Evolutionary conservation across 2,329 filamentous ascomycete genomes (phyloP).

Genomic region (Fusarium praegraminearum): DNA sequence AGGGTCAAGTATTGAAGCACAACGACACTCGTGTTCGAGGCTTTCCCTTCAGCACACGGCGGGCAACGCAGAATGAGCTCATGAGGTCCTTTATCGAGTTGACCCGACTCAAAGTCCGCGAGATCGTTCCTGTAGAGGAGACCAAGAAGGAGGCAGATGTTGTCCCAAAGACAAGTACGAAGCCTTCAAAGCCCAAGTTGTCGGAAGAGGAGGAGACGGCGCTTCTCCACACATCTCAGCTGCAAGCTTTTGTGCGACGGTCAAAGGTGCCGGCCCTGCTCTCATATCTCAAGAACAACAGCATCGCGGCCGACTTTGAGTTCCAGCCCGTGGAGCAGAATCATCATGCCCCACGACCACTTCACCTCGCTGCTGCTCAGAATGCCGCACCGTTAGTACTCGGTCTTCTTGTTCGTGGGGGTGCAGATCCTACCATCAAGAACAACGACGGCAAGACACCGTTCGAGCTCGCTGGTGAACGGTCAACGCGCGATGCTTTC

Average conservation of each 20-base stretch:
- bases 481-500: constrained; percentile 89
- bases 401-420: constrained; percentile 79
- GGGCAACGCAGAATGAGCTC: constrained; percentile 92
- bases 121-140: constrained; percentile 75
- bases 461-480: constrained; percentile 89
- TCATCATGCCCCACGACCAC: constrained; percentile 82
- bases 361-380: constrained; percentile 87
- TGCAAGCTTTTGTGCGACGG: constrained; percentile 87
- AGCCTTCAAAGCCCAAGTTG: constrained; percentile 71
- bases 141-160: constrained; percentile 57
- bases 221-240: constrained; percentile 85
- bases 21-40: constrained; percentile 85
- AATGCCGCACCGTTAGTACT: constrained; percentile 82
- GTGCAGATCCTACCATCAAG: constrained; percentile 76
- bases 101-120: constrained; percentile 86
- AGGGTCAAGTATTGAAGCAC: constrained; percentile 82
- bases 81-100: constrained; percentile 96
- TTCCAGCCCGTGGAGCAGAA: constrained; percentile 80
- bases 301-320: constrained; percentile 75
- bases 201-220: constrained; percentile 87
- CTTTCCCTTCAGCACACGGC: constrained; percentile 92
- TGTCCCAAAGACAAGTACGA: constrained; percentile 57
- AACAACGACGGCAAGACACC: constrained; percentile 85
- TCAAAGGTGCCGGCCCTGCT: constrained; percentile 90
- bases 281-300: constrained; percentile 84